phyloP scores from a whole-genome alignment of 352 stramenopile genomes.

The Globisporangium paddicum region DNA sequence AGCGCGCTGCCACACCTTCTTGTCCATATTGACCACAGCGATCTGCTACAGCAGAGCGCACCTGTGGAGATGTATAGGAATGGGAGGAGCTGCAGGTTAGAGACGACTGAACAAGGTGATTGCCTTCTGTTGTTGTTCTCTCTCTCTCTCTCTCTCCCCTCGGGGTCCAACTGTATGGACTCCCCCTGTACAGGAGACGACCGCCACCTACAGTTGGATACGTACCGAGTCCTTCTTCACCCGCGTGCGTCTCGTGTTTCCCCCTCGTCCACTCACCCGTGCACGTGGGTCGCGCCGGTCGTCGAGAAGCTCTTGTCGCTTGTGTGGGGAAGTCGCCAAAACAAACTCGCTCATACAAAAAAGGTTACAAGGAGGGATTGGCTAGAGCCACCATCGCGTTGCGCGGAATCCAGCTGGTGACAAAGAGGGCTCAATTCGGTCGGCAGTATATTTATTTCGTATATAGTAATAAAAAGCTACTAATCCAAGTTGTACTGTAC shows the following conservation, averaged over 20 bases:
- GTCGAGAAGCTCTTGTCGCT: neutral
- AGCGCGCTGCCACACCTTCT: constrained; percentile 73
- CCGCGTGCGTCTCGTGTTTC: neutral
- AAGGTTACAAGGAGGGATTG: constrained; percentile 1
- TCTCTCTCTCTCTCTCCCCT: neutral
- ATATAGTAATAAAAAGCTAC: neutral
- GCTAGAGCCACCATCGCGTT: neutral
- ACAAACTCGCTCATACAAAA: neutral
- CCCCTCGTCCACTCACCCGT: neutral
- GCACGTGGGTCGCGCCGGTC: neutral
- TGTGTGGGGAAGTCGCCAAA: neutral
- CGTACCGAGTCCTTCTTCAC: neutral
- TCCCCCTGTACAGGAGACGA: neutral
- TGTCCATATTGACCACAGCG: constrained; percentile 20
- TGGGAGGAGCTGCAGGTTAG: neutral
- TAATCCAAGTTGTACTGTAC: neutral
- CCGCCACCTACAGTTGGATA: neutral
- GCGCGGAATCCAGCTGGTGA: neutral
- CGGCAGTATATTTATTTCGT: neutral
- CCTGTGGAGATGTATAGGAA: neutral
- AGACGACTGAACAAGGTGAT: neutral
- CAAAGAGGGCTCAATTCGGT: neutral
- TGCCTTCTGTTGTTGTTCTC: neutral
- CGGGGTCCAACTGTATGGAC: neutral
- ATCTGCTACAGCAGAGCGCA: neutral